Base-by-base conservation (phyloP, 441 rosid species). In the Hura crepitans region DNA sequence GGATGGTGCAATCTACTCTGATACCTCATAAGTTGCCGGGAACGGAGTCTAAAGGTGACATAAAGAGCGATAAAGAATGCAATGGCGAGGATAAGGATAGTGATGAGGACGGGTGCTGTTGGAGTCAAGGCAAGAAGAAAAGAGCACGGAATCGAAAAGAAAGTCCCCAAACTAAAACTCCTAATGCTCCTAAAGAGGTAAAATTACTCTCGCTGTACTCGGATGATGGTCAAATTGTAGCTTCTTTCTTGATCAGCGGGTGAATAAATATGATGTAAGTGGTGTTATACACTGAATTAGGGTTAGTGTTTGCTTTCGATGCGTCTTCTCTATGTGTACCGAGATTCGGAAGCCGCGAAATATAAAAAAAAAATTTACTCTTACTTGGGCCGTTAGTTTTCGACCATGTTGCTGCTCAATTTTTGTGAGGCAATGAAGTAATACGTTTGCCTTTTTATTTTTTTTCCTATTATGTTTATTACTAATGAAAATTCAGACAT, bases 1-100 rank as follows among this genome's bases (percentile, higher is more conserved):
- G 85, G 65, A 69, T 90, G 75, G 83, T 93, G 50, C 98, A 93
- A 88, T 83, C 94, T 68, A 86, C 91, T 47, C 74, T 93, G 76
- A 71, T 88, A 62, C 85, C 89, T 9, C 85, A 73, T 49, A 89
- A 78, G 72, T 70, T 82, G 2, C 84, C 72, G 6, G 82, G 76
- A 46, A 74, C 62, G 33, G 89, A 86, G 67, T 49, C 69, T 18
- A 74, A 62, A 17, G 76, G 67, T 6, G 89, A 81, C 23, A 83
- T 12, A 61, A 71, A 59, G 65, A 72, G 57, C 39, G 82, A 76
- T 2, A 57, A 50, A 56, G 72, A 62, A 6, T 70, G 70, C 39
- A 71, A 72, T 37, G 56, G 72, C 47, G 87, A 64, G 17, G 74
- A 62, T 20, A 81, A 74, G 60, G 76, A 64, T n/a, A 73, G 33